Conservation (phyloP, 345 rosid genomes). For the Arabis alpina region DNA sequence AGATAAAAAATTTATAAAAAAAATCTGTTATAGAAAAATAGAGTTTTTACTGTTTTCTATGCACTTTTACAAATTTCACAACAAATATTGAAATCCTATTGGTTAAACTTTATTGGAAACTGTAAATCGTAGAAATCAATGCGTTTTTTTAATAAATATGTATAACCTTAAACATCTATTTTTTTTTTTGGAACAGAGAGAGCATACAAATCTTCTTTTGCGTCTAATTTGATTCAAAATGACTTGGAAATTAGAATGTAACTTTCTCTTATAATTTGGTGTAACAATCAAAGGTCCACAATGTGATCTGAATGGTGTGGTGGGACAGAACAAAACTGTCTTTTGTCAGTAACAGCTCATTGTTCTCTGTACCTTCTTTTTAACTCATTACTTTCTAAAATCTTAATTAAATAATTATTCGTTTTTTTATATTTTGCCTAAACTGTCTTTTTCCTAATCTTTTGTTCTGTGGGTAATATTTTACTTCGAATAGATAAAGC, state of each 20-base stretch:
- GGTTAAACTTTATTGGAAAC: too few species aligned
- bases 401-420: not conserved
- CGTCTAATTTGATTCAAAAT: not conserved
- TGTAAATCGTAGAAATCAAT: too few species aligned
- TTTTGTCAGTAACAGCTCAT: constrained; percentile 47
- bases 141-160: too few species aligned
- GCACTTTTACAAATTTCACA: too few species aligned
- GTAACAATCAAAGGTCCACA: constrained; percentile 22
- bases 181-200: too few species aligned
- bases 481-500: constrained; percentile 29
- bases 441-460: constrained; percentile 38
- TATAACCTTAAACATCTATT: too few species aligned
- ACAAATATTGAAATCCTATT: too few species aligned
- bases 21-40: too few species aligned
- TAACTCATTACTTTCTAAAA: constrained; percentile 12
- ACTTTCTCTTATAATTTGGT: not conserved
- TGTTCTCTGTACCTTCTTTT: constrained; percentile 43
- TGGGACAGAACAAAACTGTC: constrained; percentile 42
- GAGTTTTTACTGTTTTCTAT: too few species aligned
- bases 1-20: too few species aligned
- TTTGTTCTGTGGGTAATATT: constrained; percentile 28
- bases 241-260: not conserved
- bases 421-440: constrained; percentile 4
- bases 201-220: not conserved
- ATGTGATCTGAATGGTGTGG: constrained; percentile 38